Evolutionary conservation across 805 yeast genomes (phyloP), one percentile per base, ranked within the genome.

Genomic region (Lachancea thermotolerans): DNA sequence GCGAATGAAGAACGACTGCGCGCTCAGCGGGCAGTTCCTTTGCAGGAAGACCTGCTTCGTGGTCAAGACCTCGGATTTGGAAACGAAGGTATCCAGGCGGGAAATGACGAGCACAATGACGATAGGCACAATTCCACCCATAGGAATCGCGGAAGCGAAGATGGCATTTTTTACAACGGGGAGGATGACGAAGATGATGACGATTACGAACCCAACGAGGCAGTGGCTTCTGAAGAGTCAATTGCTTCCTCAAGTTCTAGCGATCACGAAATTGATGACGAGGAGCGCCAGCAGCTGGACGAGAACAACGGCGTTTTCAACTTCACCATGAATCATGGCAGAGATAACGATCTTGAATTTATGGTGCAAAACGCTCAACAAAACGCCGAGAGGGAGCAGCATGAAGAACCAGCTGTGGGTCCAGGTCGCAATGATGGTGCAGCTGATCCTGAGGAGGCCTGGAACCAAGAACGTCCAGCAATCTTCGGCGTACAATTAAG

Each of bases 401-500:
- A 28, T 16, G 46, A 36, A 10, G 51, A 42, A 3, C 42, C 49
- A 16, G 58, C 51, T 14, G 21, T 39, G 18, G 44, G 17, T 30
- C 35, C 30, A 11, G 37, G 25, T 35, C 35, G 39, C 12, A 44
- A 39, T n/a, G 46, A 35, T 10, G 48, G 41, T 16, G 43, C 41
- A 14, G 52, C 31, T 2, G 48, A 37, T 12, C 30, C 21, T 8
- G 45, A 45, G 9, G 53, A 44, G 11, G 49, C 44, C 14, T 48
- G 40, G 12, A 46, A 42, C 21, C 45, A 51, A 21, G 57, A 55
- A 31, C 53, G 45, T n/a, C 54, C 50, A 15, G 60, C 59, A 2
- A 59, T 64, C 18, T 47, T 62, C 9, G 49, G 59, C 17, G 47
- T 60, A 4, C 57, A 60, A 25, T 38, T 64, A n/a, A 57, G 52